A percentile compares a stretch with the other conserved stretches of the same genome.
phyloP scores from a whole-genome alignment of 371 early-diverging fungal species.

The Chytridiales sp. region DNA sequence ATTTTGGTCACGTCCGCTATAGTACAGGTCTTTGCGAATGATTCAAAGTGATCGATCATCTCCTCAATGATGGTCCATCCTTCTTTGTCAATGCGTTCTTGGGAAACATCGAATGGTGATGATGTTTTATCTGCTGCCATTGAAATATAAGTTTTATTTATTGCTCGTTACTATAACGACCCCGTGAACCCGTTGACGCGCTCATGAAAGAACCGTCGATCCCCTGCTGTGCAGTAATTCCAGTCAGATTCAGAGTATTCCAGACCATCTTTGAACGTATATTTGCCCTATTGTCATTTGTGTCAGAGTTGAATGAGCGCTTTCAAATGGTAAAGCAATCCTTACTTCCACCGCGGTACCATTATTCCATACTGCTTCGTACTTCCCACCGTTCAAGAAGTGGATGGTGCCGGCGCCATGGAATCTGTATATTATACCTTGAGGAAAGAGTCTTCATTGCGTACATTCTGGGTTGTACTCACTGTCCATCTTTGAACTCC shows the following conservation, averaged over 20 bases:
- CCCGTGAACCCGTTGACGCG: conserved; percentile 42
- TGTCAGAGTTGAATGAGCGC: background rate
- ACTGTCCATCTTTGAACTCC: conserved; percentile 54
- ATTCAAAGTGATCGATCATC: no score
- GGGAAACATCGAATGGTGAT: no score
- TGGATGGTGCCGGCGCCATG: conserved; percentile 53
- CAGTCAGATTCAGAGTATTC: conserved; percentile 42
- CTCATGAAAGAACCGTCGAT: conserved; percentile 52
- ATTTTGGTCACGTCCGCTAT: no score
- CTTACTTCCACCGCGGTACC: conserved; percentile 44
- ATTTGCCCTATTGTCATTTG: conserved; percentile 43
- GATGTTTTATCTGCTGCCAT: no score
- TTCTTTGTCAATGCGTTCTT: no score
- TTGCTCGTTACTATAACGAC: no score
- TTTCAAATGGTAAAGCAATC: background rate
- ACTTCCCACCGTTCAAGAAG: conserved; percentile 45
- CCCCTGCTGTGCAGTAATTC: conserved; percentile 50
- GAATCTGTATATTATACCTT: conserved; percentile 32
- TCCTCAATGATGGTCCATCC: no score
- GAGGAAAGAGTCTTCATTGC: background rate
- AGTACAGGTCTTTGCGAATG: no score
- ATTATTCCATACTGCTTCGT: conserved; percentile 46
- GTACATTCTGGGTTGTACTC: background rate
- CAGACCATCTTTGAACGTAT: conserved; percentile 54
- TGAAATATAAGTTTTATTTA: no score